phyloP scores from a whole-genome alignment of 176 grass and related monocot genomes.

The Aegilops umbellulata region DNA sequence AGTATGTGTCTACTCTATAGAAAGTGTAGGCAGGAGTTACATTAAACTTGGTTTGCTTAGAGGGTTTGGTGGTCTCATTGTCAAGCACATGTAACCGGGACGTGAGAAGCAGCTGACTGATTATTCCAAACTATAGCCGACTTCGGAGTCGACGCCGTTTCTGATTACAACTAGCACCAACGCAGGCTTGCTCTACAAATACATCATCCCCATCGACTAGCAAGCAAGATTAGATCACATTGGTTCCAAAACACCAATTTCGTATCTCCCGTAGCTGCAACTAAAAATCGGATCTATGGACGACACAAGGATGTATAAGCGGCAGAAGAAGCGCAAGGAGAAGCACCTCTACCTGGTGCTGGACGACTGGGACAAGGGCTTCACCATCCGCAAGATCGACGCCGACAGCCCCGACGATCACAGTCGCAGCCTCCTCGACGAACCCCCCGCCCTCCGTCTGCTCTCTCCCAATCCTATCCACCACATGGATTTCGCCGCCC shows the following conservation, averaged over 20 bases:
- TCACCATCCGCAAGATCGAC: neutral
- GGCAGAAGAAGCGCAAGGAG: neutral
- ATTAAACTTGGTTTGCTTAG: too few relatives aligned
- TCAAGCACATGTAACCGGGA: too few relatives aligned
- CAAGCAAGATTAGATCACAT: neutral
- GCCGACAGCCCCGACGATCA: neutral
- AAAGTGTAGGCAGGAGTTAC: too few relatives aligned
- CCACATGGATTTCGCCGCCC: neutral
- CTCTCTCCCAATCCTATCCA: neutral
- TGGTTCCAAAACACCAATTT: neutral
- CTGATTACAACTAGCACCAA: too few relatives aligned
- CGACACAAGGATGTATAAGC: neutral
- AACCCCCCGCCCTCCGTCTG: neutral
- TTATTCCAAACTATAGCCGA: neutral
- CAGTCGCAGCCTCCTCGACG: neutral
- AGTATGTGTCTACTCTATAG: too few relatives aligned
- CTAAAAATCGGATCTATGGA: neutral
- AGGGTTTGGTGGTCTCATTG: too few relatives aligned
- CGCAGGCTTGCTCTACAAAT: too few relatives aligned
- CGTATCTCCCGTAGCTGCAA: too few relatives aligned
- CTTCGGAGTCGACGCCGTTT: too few relatives aligned
- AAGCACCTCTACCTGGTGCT: neutral
- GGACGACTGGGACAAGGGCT: neutral
- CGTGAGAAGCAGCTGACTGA: neutral
- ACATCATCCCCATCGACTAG: neutral